Conservation (phyloP, 148 eudicot genomes). For the Rhododendron mucronatum region DNA sequence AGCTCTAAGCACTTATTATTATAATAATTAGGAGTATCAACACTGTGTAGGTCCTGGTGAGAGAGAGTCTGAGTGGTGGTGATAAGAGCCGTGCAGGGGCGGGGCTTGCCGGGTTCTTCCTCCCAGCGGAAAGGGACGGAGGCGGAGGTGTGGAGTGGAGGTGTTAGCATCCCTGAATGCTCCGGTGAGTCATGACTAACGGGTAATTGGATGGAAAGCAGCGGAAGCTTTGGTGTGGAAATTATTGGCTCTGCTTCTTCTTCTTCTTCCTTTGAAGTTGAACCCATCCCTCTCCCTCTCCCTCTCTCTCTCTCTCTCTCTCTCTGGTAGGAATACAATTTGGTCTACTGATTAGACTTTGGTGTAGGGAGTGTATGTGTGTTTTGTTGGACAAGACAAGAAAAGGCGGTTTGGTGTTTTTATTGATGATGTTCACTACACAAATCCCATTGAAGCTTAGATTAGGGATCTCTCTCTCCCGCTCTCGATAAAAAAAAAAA, state of each 20-base stretch:
- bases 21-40: neutral
- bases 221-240: constrained; percentile 23
- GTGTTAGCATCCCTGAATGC: constrained; percentile 31
- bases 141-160: constrained; percentile 59
- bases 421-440: neutral
- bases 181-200: constrained; percentile 15
- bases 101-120: constrained; percentile 78
- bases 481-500: neutral
- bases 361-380: neutral
- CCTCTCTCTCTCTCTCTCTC: neutral
- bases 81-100: constrained; percentile 36
- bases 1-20: constrained; percentile 33
- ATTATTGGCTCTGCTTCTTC: constrained; percentile 9
- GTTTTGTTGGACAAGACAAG: neutral
- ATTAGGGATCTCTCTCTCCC: no score
- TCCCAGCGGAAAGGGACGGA: constrained; percentile 84
- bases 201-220: constrained; percentile 23
- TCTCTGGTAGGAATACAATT: neutral
- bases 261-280: constrained; percentile 16
- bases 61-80: neutral
- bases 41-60: constrained; percentile 1
- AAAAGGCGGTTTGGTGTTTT: neutral
- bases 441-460: neutral
- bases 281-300: constrained; percentile 28
- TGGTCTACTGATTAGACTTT: neutral